Evolutionary conservation across 2,329 filamentous ascomycete species (phyloP), one percentile per base, ranked within the genome.

Genomic region (Penicillium palitans): DNA sequence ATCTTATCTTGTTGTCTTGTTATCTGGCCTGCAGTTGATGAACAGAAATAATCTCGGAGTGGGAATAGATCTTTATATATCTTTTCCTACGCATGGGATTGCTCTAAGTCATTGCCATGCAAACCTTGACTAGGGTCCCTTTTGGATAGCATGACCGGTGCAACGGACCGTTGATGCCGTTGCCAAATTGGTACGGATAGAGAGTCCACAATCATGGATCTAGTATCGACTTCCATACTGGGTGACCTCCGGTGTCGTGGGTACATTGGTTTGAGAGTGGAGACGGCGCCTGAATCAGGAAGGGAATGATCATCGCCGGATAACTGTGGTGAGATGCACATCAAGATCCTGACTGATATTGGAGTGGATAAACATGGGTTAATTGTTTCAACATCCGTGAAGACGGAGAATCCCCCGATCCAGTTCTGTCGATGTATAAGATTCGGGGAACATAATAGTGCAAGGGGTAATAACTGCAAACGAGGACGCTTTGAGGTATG

Each of bases 11-110:
- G 39, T 53, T 57, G 29, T 37, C 35, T 58, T 54, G 59, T 61
- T 61, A 40, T 63, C 67, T 71, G 69, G 59, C 68, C 68, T 63
- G 68, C 64, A 69, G 60, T 53, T 68, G 58, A 62, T 65, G 51
- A 61, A 57, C 48, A 50, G 19, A 57, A 50, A 46, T 21, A 27
- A 57, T 29, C 17, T 35, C 13, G 46, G 55, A 41, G 41, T 29
- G 42, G 42, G 33, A 21, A 17, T 2, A 15, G 35, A 29, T 51
- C 52, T 57, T 67, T 71, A 68, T 71, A 70, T 67, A 64, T 35
- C 41, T 37, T 52, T 44, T 33, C 19, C 21, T 33, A 41, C 12
- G 3, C 33, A 31, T 10, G n/a, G 13, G 19, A 33, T 41, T 24
- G 9, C 24, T 50, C 47, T 29, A 19, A 29, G n/a, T 33, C 19